Evolutionary conservation across 1,284 basidiomycete species (phyloP).

Genomic region (Pascua guehoae): DNA sequence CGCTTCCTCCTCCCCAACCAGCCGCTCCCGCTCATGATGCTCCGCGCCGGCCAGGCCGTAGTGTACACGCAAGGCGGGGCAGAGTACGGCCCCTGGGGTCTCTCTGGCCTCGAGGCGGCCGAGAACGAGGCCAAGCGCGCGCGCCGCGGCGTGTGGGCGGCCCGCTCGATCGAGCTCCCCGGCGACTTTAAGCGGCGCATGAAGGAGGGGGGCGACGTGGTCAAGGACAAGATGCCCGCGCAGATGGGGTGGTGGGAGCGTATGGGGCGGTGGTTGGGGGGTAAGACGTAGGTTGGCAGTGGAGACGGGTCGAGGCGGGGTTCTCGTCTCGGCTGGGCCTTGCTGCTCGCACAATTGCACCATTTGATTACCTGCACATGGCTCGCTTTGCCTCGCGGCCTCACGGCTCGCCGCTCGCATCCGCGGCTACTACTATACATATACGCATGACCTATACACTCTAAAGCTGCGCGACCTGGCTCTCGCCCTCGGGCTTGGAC

Average conservation of each 20-base stretch:
- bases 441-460: background rate
- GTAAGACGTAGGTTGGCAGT: slow-evolving; percentile 11
- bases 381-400: too few species aligned
- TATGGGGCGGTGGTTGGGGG: slow-evolving; percentile 14
- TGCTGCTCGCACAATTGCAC: too few species aligned
- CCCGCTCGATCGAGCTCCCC: slow-evolving; percentile 61
- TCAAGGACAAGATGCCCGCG: background rate
- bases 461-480: background rate
- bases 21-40: slow-evolving; percentile 69
- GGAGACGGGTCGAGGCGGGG: too few species aligned
- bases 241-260: slow-evolving; percentile 11
- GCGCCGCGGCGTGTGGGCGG: slow-evolving; percentile 68
- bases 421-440: background rate
- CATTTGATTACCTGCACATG: too few species aligned
- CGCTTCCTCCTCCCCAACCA: slow-evolving; percentile 54
- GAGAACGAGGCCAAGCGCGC: slow-evolving; percentile 67
- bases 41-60: slow-evolving; percentile 67
- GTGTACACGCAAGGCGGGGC: slow-evolving; percentile 73
- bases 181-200: slow-evolving; percentile 72
- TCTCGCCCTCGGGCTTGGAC: slow-evolving; percentile 1
- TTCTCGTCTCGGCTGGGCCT: too few species aligned
- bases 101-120: slow-evolving; percentile 59
- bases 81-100: slow-evolving; percentile 67
- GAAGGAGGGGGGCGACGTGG: slow-evolving; percentile 23
- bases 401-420: too few species aligned